Base-by-base conservation (phyloP, 2,329 filamentous ascomycete species). In the Zelopaecilomyces penicillatus region DNA sequence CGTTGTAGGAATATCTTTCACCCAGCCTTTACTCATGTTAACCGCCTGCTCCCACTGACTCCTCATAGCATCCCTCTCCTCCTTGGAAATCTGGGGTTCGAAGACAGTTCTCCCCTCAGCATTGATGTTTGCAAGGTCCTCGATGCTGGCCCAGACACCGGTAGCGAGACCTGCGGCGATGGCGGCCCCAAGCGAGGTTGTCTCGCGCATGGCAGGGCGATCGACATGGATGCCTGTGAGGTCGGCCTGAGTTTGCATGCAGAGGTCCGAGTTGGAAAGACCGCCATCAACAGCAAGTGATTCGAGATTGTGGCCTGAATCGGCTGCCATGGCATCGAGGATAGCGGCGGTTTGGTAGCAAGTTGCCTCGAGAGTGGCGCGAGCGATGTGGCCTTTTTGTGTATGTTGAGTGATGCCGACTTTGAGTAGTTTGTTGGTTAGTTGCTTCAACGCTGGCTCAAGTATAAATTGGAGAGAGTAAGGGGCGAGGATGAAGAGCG, bases 331-430 rank as follows among this genome's bases (percentile, higher is more conserved):
- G 50, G 89, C 87, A 59, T 93, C 83, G 27, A 95, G 76, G 56
- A 95, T 95, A 26, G 89, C 89, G 56, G 89, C 89, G 27, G 87
- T 95, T 66, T 95, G 89, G 72, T 87, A 94, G 69, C 89, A 95
- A 33, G 87, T 90, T 4, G 89, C 88, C 66, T 95, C 89, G 43
- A 95, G 78, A 0, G 89, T 95, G 32, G 89, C 89, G 49, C 89
- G 83, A 37, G 87, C 88, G 55, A 95, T 87, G 62, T 95, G 89
- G 11, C 87, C 87, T 55, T 82, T 82, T 59, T 88, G 76, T 0
- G 89, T 95, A 67, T 89, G 84, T 55, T 90, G 84, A 0, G 87
- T 93, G 52, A 94, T 83, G 39, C 87, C 87, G 56, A 91, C 80
- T 80, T 10, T 19, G 12, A 9, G 27, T 5, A 34, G 11, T 34